These are phyloP conservation scores for Speleostelium caveatum DNA, from an alignment of 78 protist species.

Conservation along the genomic window DNA sequence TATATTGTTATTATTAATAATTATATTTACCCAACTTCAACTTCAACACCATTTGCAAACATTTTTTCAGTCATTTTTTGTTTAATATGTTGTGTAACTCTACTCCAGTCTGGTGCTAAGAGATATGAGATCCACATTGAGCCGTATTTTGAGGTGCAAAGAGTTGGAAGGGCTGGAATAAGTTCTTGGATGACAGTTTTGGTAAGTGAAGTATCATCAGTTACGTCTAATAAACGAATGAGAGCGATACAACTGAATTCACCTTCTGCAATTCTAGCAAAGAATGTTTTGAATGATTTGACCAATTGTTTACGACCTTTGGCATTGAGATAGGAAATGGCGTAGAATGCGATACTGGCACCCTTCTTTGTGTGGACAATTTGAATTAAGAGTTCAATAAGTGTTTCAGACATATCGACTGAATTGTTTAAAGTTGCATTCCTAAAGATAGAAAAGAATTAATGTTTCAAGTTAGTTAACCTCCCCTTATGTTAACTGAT, in stretches of 20 bases:
- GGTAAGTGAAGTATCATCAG: constrained; percentile 81
- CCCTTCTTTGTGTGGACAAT: constrained; percentile 85
- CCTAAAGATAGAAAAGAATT: neutral
- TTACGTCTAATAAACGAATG: constrained; percentile 65
- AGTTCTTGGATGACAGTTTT: constrained; percentile 64
- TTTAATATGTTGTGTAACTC: constrained; percentile 24
- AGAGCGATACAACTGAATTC: constrained; percentile 57
- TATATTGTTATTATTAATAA: neutral
- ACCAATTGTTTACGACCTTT: constrained; percentile 79
- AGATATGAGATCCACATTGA: constrained; percentile 40
- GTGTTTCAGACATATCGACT: constrained; percentile 62
- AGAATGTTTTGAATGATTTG: constrained; percentile 68
- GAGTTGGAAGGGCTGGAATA: constrained; percentile 33
- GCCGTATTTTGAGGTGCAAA: constrained; percentile 26
- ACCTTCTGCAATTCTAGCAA: constrained; percentile 55
- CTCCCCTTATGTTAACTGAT: neutral
- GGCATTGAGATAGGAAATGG: constrained; percentile 40
- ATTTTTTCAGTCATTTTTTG: neutral
- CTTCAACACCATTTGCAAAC: constrained; percentile 25
- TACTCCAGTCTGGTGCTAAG: constrained; percentile 38
- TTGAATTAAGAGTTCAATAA: constrained; percentile 43
- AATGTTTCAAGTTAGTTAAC: neutral
- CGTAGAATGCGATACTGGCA: constrained; percentile 37
- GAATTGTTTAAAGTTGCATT: constrained; percentile 28
- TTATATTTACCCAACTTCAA: no score